phyloP scores from a whole-genome alignment of 768 basidiomycete genomes.

The Leccinum disarticulatum region DNA sequence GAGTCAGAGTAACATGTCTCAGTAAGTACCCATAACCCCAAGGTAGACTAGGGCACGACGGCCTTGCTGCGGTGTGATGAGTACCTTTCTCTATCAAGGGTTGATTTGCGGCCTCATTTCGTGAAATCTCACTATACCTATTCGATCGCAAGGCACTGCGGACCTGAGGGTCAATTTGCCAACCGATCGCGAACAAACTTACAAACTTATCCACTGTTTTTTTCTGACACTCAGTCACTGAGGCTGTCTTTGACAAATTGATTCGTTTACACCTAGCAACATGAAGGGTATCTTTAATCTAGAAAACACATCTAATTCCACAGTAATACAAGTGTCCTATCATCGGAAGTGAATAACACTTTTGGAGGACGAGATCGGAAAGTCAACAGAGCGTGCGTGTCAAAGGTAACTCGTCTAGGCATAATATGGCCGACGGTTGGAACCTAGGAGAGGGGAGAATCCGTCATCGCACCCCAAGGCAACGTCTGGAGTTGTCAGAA shows the following conservation, averaged over 20 bases:
- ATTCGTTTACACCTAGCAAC: constrained; percentile 1
- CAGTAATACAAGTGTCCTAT: constrained; percentile 16
- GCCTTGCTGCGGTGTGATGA: background rate
- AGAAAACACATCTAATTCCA: constrained; percentile 22
- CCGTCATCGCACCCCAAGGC: constrained; percentile 37
- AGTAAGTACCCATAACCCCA: background rate
- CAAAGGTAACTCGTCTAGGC: constrained; percentile 17
- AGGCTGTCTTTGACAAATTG: background rate
- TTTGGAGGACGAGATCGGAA: background rate
- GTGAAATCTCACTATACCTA: background rate
- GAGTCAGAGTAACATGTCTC: background rate
- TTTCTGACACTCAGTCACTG: background rate
- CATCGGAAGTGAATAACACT: constrained; percentile 6
- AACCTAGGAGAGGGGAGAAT: constrained; percentile 49
- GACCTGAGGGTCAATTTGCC: background rate
- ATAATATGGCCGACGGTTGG: constrained; percentile 39
- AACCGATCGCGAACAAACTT: constrained; percentile 17
- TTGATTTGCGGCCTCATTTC: background rate
- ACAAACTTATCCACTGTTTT: background rate
- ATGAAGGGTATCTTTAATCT: constrained; percentile 24
- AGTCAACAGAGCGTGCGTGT: background rate
- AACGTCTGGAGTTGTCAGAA: constrained; percentile 31
- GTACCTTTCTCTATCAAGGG: constrained; percentile 7
- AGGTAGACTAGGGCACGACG: background rate
- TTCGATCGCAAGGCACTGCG: constrained; percentile 2